A percentile compares a stretch with the other conserved stretches of the same genome.
Conservation (phyloP, 495 filamentous ascomycete species). For the Aspergillus nidulans region DNA sequence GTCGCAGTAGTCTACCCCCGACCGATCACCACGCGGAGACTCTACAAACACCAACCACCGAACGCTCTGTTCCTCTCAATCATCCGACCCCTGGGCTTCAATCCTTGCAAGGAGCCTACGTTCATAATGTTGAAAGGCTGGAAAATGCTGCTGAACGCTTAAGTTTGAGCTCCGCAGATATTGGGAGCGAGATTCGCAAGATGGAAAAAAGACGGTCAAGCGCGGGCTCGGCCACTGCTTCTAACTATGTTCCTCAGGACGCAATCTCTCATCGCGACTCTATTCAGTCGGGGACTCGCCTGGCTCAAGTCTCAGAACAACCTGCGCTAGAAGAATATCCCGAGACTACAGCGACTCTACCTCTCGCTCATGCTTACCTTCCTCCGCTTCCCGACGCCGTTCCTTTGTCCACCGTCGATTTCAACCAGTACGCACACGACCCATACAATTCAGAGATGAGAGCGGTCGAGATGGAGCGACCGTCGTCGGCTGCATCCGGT, state of each 20-base stretch:
- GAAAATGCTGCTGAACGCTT: constrained; percentile 79
- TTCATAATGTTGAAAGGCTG: constrained; percentile 74
- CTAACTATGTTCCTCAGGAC: constrained; percentile 54
- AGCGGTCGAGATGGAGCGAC: constrained; percentile 29
- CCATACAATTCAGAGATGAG: constrained; percentile 15
- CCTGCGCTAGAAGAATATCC: constrained; percentile 34
- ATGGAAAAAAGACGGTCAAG: constrained; percentile 61
- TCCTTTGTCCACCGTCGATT: constrained; percentile 18
- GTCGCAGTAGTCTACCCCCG: constrained; percentile 19
- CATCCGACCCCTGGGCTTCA: constrained; percentile 76
- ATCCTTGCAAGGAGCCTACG: constrained; percentile 66
- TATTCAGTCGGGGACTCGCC: constrained; percentile 50
- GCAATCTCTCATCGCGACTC: constrained; percentile 62
- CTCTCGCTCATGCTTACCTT: constrained; percentile 29
- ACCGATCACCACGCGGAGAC: constrained; percentile 25
- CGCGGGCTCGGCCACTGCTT: constrained; percentile 37
- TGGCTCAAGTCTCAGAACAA: constrained; percentile 50
- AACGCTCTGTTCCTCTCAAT: constrained; percentile 54
- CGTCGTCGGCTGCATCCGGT: constrained; percentile 53
- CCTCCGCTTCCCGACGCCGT: constrained; percentile 25
- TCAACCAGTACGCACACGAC: constrained; percentile 17
- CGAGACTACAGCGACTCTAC: constrained; percentile 20
- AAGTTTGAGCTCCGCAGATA: constrained; percentile 69
- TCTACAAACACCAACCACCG: constrained; percentile 56
- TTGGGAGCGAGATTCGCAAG: constrained; percentile 77